Conservation (phyloP, 805 yeast species). For the Kodamaea neixiangensis region DNA sequence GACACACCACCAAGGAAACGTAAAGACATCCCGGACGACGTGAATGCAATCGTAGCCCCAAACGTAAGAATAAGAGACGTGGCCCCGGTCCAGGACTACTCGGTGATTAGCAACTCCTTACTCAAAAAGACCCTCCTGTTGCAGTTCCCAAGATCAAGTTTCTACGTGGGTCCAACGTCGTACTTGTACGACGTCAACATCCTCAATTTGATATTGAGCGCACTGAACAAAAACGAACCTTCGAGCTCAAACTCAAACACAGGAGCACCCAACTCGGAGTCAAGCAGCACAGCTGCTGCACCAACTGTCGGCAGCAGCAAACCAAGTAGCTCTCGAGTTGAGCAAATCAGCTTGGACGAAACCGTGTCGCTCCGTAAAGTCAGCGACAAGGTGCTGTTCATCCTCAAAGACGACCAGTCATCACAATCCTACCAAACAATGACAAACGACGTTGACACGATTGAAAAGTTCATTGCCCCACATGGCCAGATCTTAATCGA, state of each 20-base stretch:
- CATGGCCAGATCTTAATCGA: slow-evolving; percentile 83
- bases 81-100: slow-evolving; percentile 67
- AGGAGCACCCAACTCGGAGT: slow-evolving; percentile 10
- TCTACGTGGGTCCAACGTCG: slow-evolving; percentile 86
- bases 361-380: slow-evolving; percentile 75
- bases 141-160: slow-evolving; percentile 88
- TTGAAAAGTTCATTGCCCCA: slow-evolving; percentile 87
- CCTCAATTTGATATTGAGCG: slow-evolving; percentile 54
- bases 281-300: slow-evolving; percentile 6
- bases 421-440: slow-evolving; percentile 67
- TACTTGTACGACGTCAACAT: slow-evolving; percentile 69
- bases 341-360: slow-evolving; percentile 74
- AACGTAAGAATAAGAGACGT: slow-evolving; percentile 51
- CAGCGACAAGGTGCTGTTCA: slow-evolving; percentile 71
- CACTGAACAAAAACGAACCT: slow-evolving; percentile 21
- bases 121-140: slow-evolving; percentile 69
- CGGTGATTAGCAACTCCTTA: slow-evolving; percentile 60
- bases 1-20: slow-evolving; percentile 17
- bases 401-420: slow-evolving; percentile 77
- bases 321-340: slow-evolving; percentile 43
- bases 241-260: slow-evolving; percentile 1
- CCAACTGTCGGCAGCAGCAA: slow-evolving; percentile 10
- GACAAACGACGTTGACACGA: slow-evolving; percentile 77
- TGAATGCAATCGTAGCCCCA: slow-evolving; percentile 33
- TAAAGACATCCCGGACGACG: slow-evolving; percentile 16